phyloP scores from a whole-genome alignment of 441 rosid genomes.

The Lepidium campestre region DNA sequence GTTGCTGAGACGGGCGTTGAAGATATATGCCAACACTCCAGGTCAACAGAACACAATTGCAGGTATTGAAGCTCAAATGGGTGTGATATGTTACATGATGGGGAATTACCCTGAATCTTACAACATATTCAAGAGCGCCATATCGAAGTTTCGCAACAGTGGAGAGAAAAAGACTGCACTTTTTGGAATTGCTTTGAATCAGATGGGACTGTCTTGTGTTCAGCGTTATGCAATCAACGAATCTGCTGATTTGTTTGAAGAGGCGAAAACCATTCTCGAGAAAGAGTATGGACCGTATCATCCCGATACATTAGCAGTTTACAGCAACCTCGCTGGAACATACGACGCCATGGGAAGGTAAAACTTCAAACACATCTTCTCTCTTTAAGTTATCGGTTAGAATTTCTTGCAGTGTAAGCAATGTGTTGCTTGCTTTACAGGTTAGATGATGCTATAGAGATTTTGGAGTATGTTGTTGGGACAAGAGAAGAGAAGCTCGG shows the following conservation, averaged over 20 bases:
- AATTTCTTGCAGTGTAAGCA: neutral
- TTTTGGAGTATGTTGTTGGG: constrained; percentile 68
- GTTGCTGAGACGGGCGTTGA: constrained; percentile 59
- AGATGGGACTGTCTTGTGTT: constrained; percentile 88
- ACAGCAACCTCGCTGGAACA: constrained; percentile 94
- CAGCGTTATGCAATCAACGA: constrained; percentile 61
- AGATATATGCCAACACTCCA: constrained; percentile 49
- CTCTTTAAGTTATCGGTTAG: neutral
- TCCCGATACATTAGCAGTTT: constrained; percentile 82
- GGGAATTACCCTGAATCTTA: constrained; percentile 70
- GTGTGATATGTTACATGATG: constrained; percentile 80
- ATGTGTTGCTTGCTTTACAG: constrained; percentile 32
- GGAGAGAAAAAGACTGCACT: constrained; percentile 81
- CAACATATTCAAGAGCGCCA: constrained; percentile 53
- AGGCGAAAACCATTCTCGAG: constrained; percentile 73
- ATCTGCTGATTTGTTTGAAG: constrained; percentile 82
- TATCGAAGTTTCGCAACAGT: constrained; percentile 59
- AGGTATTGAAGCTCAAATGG: constrained; percentile 92
- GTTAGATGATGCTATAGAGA: constrained; percentile 77
- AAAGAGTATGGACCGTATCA: constrained; percentile 84
- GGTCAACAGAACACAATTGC: constrained; percentile 81
- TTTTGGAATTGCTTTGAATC: constrained; percentile 81
- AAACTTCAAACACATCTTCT: neutral
- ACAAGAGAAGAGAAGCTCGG: constrained; percentile 93
- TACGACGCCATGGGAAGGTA: constrained; percentile 99